Evolutionary conservation across 108 stramenopile species (phyloP).

Genomic region (Parmales sp.): DNA sequence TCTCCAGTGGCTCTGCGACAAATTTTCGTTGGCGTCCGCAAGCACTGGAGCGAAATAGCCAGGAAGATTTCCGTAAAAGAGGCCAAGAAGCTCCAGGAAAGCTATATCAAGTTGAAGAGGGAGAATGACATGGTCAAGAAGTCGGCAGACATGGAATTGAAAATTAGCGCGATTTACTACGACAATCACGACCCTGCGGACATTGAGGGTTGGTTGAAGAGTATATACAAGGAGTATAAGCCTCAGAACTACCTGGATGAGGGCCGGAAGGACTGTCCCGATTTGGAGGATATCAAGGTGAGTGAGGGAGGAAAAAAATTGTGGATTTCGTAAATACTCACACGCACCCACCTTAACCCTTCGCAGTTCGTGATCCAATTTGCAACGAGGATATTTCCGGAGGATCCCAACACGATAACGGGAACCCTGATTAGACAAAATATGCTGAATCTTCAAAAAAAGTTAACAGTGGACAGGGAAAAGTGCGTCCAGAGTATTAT

Average conservation of each 20-base stretch:
- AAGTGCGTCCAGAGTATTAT: constrained; percentile 21
- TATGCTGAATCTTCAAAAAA: constrained; percentile 23
- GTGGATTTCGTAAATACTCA: not conserved
- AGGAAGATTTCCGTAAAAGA: not conserved
- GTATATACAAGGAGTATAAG: constrained; percentile 16
- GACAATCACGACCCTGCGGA: constrained; percentile 26
- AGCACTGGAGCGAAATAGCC: not conserved
- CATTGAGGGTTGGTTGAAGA: constrained; percentile 23
- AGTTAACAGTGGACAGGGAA: constrained; percentile 15
- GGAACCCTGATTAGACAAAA: constrained; percentile 11
- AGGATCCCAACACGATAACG: constrained; percentile 17
- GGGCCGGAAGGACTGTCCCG: not conserved
- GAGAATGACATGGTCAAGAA: constrained; percentile 25
- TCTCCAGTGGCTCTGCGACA: not conserved
- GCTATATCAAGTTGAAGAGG: constrained; percentile 10
- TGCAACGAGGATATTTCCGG: constrained; percentile 19
- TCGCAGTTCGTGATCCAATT: not conserved
- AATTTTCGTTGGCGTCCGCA: not conserved
- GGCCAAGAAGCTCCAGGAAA: not conserved
- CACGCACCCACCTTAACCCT: not conserved
- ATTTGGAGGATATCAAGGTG: constrained; percentile 25
- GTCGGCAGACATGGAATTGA: constrained; percentile 27
- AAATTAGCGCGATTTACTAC: constrained; percentile 33
- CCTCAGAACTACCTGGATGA: not conserved
- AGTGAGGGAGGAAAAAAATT: not conserved